Evolutionary conservation across 768 basidiomycete species (phyloP), one percentile per base, ranked within the genome.

Genomic region (Mycena chlorophos): DNA sequence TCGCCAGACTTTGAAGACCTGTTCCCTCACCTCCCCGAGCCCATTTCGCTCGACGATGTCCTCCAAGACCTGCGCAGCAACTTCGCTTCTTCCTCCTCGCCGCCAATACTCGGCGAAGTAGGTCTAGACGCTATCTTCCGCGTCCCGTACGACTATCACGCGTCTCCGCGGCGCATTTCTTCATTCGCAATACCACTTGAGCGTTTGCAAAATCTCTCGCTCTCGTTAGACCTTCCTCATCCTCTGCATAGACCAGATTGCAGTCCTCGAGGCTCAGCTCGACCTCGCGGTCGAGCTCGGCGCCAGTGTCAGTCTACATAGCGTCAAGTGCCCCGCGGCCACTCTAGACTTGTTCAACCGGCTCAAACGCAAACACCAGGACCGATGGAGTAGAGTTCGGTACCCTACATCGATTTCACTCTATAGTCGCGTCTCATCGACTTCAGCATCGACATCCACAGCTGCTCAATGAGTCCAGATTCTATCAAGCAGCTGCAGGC

Each of bases 71-170:
- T 98, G 49, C 82, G 84, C 46, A 55, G 60, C 5, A 81, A 88
- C 66, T 78, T 98, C 16, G 58, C 62, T n/a, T 25, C 49, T 6
- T 55, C 53, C 20, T 67, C 68, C 2, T 86, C 86, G 62, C 84
- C 89, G 2, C 87, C 91, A 12, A 89, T 97, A 84, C 74, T 99
- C 1, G 96, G 96, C 37, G 96, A 99, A 72, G 87, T 98, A 5
- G 96, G 96, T 2, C 71, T 99, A 31, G 96, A 99, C 71, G 84
- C 89, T 23, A 75, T 78, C 16, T 89, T 89, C 63, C 85, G 89
- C 26, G 77, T 96, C 22, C 87, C 92, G 0, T 78, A 79, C 58
- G 74, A 83, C 51, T 81, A 78, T 23, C 72, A 72, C 16, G 74
- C 78, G 14, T 73, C 70, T 14, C 74, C 78, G 2, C 83, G 83